Evolutionary conservation across 2,329 filamentous ascomycete genomes (phyloP).

Genomic region (Aspergillus chevalieri): DNA sequence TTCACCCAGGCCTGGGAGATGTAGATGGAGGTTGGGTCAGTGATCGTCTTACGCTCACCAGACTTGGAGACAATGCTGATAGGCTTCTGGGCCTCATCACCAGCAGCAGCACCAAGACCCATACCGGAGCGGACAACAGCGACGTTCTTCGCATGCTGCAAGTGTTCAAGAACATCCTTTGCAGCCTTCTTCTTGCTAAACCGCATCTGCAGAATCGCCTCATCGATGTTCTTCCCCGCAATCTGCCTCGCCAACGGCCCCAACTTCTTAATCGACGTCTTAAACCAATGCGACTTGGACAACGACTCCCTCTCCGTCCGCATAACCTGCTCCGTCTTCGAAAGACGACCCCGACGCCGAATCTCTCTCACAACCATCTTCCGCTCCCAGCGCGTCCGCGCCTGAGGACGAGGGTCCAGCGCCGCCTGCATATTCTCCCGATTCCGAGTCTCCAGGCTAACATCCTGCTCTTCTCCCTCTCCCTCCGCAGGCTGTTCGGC

Average conservation of each 20-base stretch:
- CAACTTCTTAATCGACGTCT: conserved; percentile 89
- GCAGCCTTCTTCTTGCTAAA: conserved; percentile 94
- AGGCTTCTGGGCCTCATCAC: conserved; percentile 25
- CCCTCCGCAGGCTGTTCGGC: conserved; percentile 8
- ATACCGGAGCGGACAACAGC: conserved; percentile 78
- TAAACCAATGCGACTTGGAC: conserved; percentile 63
- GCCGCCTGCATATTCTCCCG: conserved; percentile 54
- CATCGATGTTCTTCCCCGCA: conserved; percentile 84
- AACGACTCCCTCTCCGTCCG: conserved; percentile 56
- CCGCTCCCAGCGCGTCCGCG: conserved; percentile 69
- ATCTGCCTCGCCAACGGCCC: conserved; percentile 81
- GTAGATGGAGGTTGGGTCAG: conserved; percentile 76
- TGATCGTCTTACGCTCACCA: conserved; percentile 64
- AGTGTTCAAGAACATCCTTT: conserved; percentile 67
- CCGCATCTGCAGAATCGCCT: conserved; percentile 89
- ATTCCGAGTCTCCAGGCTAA: conserved; percentile 36
- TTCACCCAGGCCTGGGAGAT: conserved; percentile 91
- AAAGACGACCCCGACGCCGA: conserved; percentile 59
- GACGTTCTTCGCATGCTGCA: conserved; percentile 73
- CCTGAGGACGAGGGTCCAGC: conserved; percentile 68
- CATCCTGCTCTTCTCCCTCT: conserved; percentile 6
- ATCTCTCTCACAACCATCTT: conserved; percentile 77
- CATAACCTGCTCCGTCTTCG: conserved; percentile 60
- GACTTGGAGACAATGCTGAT: conserved; percentile 66
- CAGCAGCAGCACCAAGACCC: conserved; percentile 53